Conservation (phyloP, 306 rosid genomes). For the Geum urbanum region DNA sequence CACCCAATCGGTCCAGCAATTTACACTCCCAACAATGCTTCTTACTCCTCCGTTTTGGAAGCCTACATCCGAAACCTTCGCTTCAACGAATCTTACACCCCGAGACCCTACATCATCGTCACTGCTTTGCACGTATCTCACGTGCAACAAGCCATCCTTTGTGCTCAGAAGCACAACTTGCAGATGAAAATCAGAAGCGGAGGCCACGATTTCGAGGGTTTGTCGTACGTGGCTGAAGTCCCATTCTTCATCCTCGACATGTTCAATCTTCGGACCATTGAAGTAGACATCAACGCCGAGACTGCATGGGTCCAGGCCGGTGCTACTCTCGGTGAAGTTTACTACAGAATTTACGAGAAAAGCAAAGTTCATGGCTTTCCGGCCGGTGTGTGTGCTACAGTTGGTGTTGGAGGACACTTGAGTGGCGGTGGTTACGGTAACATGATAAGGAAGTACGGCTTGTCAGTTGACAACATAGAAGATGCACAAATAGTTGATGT, state of each 20-base stretch:
- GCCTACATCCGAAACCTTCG: conserved; percentile 54
- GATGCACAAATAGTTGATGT: conserved; percentile 35
- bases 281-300: conserved; percentile 36
- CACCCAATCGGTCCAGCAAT: conserved; percentile 50
- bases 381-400: conserved; percentile 36
- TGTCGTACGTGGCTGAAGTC: conserved; percentile 43
- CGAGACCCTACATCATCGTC: conserved; percentile 53
- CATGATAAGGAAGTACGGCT: conserved; percentile 47
- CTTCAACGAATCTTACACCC: conserved; percentile 50
- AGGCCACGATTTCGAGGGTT: conserved; percentile 68
- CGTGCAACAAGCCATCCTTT: conserved; percentile 40
- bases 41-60: conserved; percentile 43
- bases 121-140: conserved; percentile 60
- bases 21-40: conserved; percentile 40
- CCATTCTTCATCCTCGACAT: conserved; percentile 68
- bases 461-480: conserved; percentile 32
- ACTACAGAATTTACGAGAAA: conserved; percentile 31
- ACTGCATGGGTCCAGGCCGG: conserved; percentile 65
- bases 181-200: conserved; percentile 70
- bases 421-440: conserved; percentile 44
- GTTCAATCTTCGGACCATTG: conserved; percentile 50
- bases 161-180: conserved; percentile 44
- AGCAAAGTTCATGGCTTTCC: conserved; percentile 43
- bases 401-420: conserved; percentile 41
- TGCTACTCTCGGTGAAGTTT: conserved; percentile 41